phyloP scores from a whole-genome alignment of 1,284 basidiomycete species.

The Apiotrichum veenhuisii region DNA sequence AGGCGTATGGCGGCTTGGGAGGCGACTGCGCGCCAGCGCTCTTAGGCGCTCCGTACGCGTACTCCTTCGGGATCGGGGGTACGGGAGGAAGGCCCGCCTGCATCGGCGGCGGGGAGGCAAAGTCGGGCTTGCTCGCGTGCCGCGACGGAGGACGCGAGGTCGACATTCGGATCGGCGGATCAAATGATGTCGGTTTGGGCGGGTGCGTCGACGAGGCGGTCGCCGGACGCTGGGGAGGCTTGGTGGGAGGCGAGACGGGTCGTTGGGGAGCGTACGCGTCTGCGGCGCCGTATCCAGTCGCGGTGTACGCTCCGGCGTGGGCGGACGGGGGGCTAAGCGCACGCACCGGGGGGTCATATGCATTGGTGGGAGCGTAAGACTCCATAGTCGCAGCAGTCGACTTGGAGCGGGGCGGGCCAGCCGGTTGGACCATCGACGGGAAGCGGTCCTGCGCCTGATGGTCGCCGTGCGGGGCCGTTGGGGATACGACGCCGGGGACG shows the following conservation, averaged over 20 bases:
- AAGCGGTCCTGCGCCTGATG: not conserved
- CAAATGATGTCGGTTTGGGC: conserved; percentile 25
- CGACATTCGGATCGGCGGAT: conserved; percentile 28
- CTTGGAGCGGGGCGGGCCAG: not conserved
- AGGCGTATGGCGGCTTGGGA: not conserved
- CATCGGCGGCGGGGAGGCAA: conserved; percentile 9
- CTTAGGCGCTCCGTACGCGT: not conserved
- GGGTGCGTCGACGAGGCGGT: conserved; percentile 11
- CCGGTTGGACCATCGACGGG: not conserved
- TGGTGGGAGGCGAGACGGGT: not conserved
- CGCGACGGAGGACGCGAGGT: conserved; percentile 15
- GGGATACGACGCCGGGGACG: not conserved
- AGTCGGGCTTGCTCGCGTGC: conserved; percentile 8
- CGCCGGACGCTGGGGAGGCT: conserved; percentile 10
- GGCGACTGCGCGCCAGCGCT: not conserved
- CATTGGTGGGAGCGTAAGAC: not conserved
- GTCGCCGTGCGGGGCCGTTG: no score
- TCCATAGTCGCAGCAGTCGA: not conserved
- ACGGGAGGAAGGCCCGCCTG: conserved; percentile 8
- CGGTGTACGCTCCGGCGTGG: not conserved
- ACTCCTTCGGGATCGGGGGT: conserved; percentile 13
- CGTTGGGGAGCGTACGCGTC: conserved; percentile 7
- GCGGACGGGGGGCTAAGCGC: not conserved
- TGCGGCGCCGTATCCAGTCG: not conserved
- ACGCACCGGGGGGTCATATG: not conserved